phyloP scores from a whole-genome alignment of 139 green algal species.

The Chlorella sorokiniana region DNA sequence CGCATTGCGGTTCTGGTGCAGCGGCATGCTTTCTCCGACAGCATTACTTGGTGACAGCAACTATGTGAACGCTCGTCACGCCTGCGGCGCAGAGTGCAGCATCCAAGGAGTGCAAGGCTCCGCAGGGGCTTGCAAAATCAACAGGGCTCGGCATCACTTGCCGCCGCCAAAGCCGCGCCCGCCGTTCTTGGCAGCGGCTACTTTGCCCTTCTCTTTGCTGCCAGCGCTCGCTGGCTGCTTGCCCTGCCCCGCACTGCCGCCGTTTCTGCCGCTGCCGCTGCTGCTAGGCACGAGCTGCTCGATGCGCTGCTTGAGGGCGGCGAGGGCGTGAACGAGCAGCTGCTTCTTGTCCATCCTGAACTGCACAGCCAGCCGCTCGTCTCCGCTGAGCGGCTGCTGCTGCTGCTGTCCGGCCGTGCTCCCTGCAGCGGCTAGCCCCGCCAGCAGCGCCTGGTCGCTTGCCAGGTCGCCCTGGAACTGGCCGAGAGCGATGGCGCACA shows the following conservation, averaged over 20 bases:
- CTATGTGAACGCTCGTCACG: too few species aligned
- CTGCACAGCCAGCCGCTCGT: conserved; percentile 61
- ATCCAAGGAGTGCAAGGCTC: too few species aligned
- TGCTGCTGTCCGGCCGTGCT: not conserved
- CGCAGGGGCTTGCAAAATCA: too few species aligned
- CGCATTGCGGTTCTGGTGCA: too few species aligned
- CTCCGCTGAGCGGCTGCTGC: conserved; percentile 27
- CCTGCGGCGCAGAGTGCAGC: too few species aligned
- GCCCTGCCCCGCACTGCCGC: not conserved
- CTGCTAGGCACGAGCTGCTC: conserved; percentile 13
- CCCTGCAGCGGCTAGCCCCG: not conserved
- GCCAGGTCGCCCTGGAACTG: conserved; percentile 62
- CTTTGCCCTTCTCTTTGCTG: conserved; percentile 19
- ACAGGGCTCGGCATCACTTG: too few species aligned
- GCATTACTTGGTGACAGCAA: too few species aligned
- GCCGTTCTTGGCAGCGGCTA: conserved; percentile 1
- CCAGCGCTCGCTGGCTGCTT: not conserved
- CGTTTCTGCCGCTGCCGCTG: not conserved
- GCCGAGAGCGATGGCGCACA: conserved; percentile 56
- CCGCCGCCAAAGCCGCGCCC: conserved; percentile 12
- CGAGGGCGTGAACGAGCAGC: conserved; percentile 53
- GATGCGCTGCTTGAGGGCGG: conserved; percentile 36
- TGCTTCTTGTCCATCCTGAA: conserved; percentile 72
- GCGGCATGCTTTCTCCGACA: too few species aligned
- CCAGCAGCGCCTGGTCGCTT: conserved; percentile 56